Base-by-base conservation (phyloP, 1,139 yeast genomes). In the Scheffersomyces lignicola region DNA sequence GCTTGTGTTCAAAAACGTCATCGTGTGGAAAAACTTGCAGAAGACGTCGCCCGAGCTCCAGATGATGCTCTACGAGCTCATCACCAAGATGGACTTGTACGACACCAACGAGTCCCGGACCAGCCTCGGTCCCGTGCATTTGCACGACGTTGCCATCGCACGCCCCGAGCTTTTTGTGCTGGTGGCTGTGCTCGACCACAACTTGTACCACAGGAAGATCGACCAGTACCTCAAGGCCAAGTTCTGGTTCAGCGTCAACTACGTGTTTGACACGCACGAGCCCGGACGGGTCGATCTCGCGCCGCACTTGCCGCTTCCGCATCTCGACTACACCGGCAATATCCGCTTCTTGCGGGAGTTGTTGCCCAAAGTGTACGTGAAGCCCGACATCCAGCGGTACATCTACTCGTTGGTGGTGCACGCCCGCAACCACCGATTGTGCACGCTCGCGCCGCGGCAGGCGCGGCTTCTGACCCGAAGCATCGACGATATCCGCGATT, bases 341-440 rank as follows among this genome's bases (percentile, higher is more conserved):
- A 38, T 51, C 7, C 24, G 33, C 5, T 20, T 31, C 2, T 25
- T 48, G 11, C 34, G 51, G 15, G 21, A 29, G 1, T 35, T 39
- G 5, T 29, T 53, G 28, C 31, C 42, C 6, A 33, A 36, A 9
- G 65, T 69, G 1, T 60, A 45, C 39, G 52, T 59, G 11, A 51
- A 66, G 14, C 69, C 73, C 7, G 72, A 64, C 26, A 59, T 69
- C 14, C 57, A 58, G 29, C 52, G 62, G 30, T 69, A 69, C 38
- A 57, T 67, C 21, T 62, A 65, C 40, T 68, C 75, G 9, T 44
- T 70, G 17, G 49, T 69, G 13, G 62, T 67, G 5, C 64, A 60
- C 40, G 54, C 65, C 1, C 46, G 76, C 24, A 63, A 65, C 41
- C 76, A 70, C 41, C 49, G 76, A 23, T 48, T 70, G 21, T 54